Base-by-base conservation (phyloP, 305 asterid genomes). In the Fraxinus xanthoxyloides region DNA sequence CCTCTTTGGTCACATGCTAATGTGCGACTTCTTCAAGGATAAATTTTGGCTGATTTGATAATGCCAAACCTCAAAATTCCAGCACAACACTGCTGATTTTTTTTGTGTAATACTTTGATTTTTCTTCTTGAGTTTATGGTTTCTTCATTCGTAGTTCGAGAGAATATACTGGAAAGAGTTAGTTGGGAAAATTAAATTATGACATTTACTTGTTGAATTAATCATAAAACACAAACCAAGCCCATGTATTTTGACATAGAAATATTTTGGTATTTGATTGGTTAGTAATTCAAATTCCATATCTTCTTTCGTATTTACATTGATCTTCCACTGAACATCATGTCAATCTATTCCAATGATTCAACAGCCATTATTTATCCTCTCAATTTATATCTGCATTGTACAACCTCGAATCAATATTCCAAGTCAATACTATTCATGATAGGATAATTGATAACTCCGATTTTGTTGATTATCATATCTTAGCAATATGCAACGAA, bases 1-100 rank as follows among this genome's bases (percentile, higher is more conserved):
- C 83, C 34, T 75, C 48, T 65, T 75, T 38, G 67, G 40, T 70
- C 84, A 69, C 85, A 75, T 78, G 85, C 36, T 12, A 13, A 26
- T 1, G 75, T 69, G 75, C 75, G 21, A 63, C 72, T 63, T 63
- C 32, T 63, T 63, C 28, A 26, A 24, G 79, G 40, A 77, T 34
- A 51, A 70, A 34, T 67, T 23, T 17, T 67, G 1, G 63, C 6
- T 78, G 85, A 73, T 43, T 75, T 79, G 83, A 83, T 69, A 69
- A 69, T 69, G 75, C 75, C 75, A 30, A 69, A 69, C 74, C 36
- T 67, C 36, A 67, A 28, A 67, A 7, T 26, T 67, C 74, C 7
- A 67, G 35, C 36, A 28, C 34, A 67, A 28, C 36, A 23, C 72
- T 23, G 70, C 73, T 8, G n/a, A 24, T 65, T 65, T 23, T 23